Base-by-base conservation (phyloP, 1,139 yeast species). In the Scheffersomyces titani region DNA sequence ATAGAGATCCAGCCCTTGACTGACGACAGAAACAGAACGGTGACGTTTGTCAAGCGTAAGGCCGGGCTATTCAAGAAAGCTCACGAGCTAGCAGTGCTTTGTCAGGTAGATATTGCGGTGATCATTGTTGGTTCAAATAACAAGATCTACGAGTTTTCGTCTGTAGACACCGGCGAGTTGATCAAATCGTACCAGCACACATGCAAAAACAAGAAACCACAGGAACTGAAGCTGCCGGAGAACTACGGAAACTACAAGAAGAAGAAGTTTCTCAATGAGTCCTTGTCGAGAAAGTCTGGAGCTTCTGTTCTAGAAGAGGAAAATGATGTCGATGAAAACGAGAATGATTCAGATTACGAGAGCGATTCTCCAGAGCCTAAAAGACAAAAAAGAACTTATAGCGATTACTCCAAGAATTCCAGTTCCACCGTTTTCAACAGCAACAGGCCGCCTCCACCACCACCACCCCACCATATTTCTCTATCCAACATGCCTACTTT, bases 21-120 rank as follows among this genome's bases (percentile, higher is more conserved):
- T 6, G 97, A 94, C 64, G 98, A 93, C 71, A 81, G 98, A 59
- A 93, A 92, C 72, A 76, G 92, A 61, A 87, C 96, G 6, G 93
- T 89, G 44, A 94, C 99, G 0, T 94, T 94, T 72, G 92, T 92
- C 62, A 94, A 94, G 72, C 83, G 99, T 56, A 94, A 93, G 72
- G 96, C 97, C 0, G 99, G 99, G 1, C 78, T 94, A 52, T 93
- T 94, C 77, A 94, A 94, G 70, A 94, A 94, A 72, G 99, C 99
- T 1, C 96, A 93, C 69, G 99, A 94, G 73, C 81, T 94, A 59
- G 88, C 98, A 1, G 93, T 93, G 20, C 79, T 94, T 55, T 93
- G 99, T 71, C 96, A 92, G 62, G 97, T 92, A 7, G 98, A 94
- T 69, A 81, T 94, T 53, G 96, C 98, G 1, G 96, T 94, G 44